A percentile compares a stretch with the other conserved stretches of the same genome.
Conservation (phyloP, 208 protist genomes). For the Trypanosoma theileri region DNA sequence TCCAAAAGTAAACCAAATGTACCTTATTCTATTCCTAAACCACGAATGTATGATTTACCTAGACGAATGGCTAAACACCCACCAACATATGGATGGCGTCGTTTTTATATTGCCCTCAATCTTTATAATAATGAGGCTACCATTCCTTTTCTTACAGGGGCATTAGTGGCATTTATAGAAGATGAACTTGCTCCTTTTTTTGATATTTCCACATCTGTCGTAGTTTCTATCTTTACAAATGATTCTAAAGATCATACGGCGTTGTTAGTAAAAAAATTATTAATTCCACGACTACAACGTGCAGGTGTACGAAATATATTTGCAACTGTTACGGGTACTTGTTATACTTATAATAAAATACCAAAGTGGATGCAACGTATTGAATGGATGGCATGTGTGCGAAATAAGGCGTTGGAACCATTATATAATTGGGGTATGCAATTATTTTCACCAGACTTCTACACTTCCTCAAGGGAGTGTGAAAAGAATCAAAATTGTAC, state of each 20-base stretch:
- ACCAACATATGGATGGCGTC: constrained; percentile 56
- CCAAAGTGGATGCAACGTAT: constrained; percentile 55
- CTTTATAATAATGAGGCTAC: constrained; percentile 69
- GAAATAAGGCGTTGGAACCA: constrained; percentile 70
- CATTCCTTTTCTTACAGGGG: constrained; percentile 62
- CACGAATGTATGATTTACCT: constrained; percentile 33
- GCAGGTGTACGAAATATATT: constrained; percentile 48
- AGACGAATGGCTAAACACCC: constrained; percentile 14
- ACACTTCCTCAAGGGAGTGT: not conserved
- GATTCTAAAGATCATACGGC: constrained; percentile 35
- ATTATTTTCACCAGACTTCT: constrained; percentile 31
- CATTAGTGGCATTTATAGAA: constrained; percentile 62
- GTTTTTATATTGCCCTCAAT: constrained; percentile 77
- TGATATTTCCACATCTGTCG: constrained; percentile 44
- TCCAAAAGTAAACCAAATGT: not conserved
- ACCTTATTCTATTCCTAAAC: not conserved
- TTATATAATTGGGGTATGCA: constrained; percentile 58
- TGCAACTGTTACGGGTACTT: constrained; percentile 47
- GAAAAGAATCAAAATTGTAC: constrained; percentile 1
- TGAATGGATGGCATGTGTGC: constrained; percentile 82
- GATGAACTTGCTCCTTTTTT: constrained; percentile 61
- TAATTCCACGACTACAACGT: constrained; percentile 57
- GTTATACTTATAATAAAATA: constrained; percentile 30
- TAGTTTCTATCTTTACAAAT: constrained; percentile 77
- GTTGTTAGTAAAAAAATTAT: constrained; percentile 37